Evolutionary conservation across 164 flowering plant species (phyloP).

Genomic region (Santalum album): DNA sequence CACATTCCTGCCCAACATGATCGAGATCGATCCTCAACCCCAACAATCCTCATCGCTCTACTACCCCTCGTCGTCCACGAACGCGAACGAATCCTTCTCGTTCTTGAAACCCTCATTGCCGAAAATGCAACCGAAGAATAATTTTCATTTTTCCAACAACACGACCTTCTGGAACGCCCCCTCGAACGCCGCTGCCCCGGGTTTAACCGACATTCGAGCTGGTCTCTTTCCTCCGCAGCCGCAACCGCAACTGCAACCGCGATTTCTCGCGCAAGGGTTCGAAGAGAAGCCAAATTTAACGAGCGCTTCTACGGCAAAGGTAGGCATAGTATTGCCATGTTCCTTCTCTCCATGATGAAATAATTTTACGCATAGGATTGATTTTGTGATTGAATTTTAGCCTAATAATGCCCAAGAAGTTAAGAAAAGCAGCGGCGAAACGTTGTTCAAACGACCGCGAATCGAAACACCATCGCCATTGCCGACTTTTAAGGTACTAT

Average conservation of each 20-base stretch:
- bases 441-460: slow-evolving; percentile 41
- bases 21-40: slow-evolving; percentile 4
- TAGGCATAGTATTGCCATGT: too few species aligned
- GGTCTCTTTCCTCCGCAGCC: background rate
- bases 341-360: background rate
- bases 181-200: background rate
- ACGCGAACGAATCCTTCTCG: slow-evolving; percentile 14
- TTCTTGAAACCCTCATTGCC: slow-evolving; percentile 17
- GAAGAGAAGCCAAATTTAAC: slow-evolving; percentile 31
- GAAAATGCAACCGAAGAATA: slow-evolving; percentile 17
- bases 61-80: background rate
- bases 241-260: too few species aligned
- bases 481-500: slow-evolving; percentile 64
- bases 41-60: too few species aligned
- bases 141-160: slow-evolving; percentile 34
- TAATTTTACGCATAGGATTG: background rate
- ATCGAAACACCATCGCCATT: slow-evolving; percentile 63
- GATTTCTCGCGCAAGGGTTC: slow-evolving; percentile 17
- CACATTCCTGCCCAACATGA: slow-evolving; percentile 26
- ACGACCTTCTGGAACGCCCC: slow-evolving; percentile 16
- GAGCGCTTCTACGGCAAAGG: slow-evolving; percentile 34
- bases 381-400: too few species aligned
- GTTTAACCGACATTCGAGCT: background rate
- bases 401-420: background rate
- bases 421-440: slow-evolving; percentile 14